Base-by-base conservation (phyloP, 2,329 filamentous ascomycete genomes). In the Amauroascus verrucosus region DNA sequence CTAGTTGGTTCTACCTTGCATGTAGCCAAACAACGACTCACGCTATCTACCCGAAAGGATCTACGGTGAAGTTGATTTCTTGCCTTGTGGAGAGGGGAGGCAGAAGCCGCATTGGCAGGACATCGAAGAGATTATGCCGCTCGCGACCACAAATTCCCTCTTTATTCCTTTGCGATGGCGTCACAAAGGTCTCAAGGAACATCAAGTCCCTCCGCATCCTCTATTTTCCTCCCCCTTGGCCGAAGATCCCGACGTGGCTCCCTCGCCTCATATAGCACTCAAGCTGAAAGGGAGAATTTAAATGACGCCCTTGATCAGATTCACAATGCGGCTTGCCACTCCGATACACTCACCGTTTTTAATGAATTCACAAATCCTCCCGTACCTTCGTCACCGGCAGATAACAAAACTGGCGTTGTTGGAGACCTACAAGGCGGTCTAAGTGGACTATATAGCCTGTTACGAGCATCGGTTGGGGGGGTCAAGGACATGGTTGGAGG, bases 341-440 rank as follows among this genome's bases (percentile, higher is more conserved):
- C 86, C 32, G 85, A 86, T 58, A 81, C 83, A 32, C 76, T 97
- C 46, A 97, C 91, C 1, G 94, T 89, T 7, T 97, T 97, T 71
- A 94, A 94, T 70, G 90, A 96, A 64, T 90, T 95, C 63, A 86
- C 85, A 6, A 67, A 64, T 51, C 72, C 72, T 0, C 78, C 84
- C 0, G 83, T 84, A 4, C 83, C 86, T 0, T 73, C 76, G 1
- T 75, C 78, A 1, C 72, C 80, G 1, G 74, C 77, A 1, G 70
- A 76, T 22, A 88, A 95, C 61, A 81, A 75, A 55, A 88, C 88
- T 65, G 79, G 79, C 7, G 74, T 87, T 35, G 76, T 84, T 0
- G 81, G 82, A 24, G 88, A 95, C 55, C 70, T 93, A 20, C 87
- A 93, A 58, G 86, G 91, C 68, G 88, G 91, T 3, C 75, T 97